phyloP scores from a whole-genome alignment of 106 monocot species.

The Phalaenopsis equestris region DNA sequence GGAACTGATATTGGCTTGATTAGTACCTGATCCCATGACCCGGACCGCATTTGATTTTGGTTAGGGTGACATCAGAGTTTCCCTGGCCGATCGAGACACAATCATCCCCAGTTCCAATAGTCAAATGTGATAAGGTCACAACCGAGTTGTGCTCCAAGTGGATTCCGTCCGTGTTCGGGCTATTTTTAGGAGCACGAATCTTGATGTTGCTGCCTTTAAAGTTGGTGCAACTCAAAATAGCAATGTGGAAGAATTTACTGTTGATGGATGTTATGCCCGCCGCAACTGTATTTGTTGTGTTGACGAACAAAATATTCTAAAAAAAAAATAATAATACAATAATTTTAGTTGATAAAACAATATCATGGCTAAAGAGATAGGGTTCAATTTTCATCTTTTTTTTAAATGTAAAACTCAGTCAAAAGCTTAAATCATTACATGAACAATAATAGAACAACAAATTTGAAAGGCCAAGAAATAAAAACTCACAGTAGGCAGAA shows the following conservation, averaged over 20 bases:
- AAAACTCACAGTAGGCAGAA: constrained; percentile 63
- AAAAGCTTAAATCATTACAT: no score
- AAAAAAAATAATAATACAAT: not conserved
- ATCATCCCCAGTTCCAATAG: constrained; percentile 65
- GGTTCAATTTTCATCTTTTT: no score
- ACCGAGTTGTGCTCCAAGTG: constrained; percentile 41
- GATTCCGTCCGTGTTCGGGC: constrained; percentile 80
- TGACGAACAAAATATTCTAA: constrained; percentile 42
- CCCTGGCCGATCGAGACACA: constrained; percentile 68
- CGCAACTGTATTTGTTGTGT: constrained; percentile 20
- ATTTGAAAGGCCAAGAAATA: no score
- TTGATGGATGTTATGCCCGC: constrained; percentile 41
- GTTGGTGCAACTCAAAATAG: constrained; percentile 18
- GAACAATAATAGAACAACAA: no score
- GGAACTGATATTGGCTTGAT: no score
- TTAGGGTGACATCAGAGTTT: constrained; percentile 17
- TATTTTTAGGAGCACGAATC: constrained; percentile 45
- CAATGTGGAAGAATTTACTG: constrained; percentile 65
- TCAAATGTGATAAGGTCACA: constrained; percentile 21
- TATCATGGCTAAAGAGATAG: no score
- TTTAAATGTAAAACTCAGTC: no score
- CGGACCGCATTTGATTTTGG: constrained; percentile 45
- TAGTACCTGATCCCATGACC: constrained; percentile 65
- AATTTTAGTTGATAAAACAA: no score
- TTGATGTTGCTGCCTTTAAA: constrained; percentile 17